Base-by-base conservation (phyloP, 2,329 filamentous ascomycete genomes). In the Teratosphaeria nubilosa region DNA sequence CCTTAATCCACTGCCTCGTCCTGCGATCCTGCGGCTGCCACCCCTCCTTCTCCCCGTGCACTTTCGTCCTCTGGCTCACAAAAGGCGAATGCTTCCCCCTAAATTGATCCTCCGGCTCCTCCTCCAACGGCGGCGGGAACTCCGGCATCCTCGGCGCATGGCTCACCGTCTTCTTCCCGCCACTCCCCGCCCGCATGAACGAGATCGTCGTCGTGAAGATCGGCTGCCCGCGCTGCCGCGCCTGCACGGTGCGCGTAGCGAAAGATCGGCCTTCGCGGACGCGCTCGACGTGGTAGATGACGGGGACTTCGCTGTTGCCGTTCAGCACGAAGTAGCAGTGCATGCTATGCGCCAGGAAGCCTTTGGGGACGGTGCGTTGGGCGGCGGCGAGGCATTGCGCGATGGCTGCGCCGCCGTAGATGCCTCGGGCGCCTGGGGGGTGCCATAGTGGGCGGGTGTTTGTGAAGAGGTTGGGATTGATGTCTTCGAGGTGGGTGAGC, bases 311-410 rank as follows among this genome's bases (percentile, higher is more conserved):
- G 13, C 84, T 81, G 69, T 92, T 88, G 30, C 94, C 94, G 4
- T 92, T 91, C 1, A 97, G 85, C 34, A 99, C 86, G 74, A 99
- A 99, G 78, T 97, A 99, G 82, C 94, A 97, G 81, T 99, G 94
- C 88, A 95, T 96, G 70, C 87, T 92, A 78, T 99, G 94, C 54
- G 94, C 85, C 60, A 86, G 82, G 74, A 96, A 96, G 70, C 88
- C 80, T 27, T 78, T 73, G 0, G 87, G 86, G 1, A 99, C 89
- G 9, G 94, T 99, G 69, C 85, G 84, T 73, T 96, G 91, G 25
- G 90, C 94, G 1, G 94, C 90, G 52, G 88, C 82, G 27, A 96
- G 86, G 68, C 83, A 91, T 79, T 97, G 92, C 53, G 92, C 91
- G 66, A 99, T 96, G 41, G 95, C 91, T 58, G 88, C 86, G 69